Conservation (phyloP, 495 filamentous ascomycete species). For the Friedmanniomyces endolithicus region DNA sequence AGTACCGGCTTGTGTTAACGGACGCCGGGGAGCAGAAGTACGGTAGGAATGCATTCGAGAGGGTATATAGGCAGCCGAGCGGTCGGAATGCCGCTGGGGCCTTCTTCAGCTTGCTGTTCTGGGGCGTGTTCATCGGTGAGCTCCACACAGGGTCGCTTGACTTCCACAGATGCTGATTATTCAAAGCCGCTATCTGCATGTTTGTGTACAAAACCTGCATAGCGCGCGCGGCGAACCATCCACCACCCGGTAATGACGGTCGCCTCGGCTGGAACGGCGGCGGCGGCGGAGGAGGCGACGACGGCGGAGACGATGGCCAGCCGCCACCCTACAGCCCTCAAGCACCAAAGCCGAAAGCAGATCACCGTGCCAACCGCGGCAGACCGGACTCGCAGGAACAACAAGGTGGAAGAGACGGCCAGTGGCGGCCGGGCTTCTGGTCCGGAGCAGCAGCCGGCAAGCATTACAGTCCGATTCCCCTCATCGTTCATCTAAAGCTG, state of each 20-base stretch:
- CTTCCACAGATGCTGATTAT: not conserved
- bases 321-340: conserved; percentile 52
- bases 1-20: conserved; percentile 75
- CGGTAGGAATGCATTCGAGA: conserved; percentile 10
- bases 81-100: not conserved
- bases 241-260: conserved; percentile 24
- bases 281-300: conserved; percentile 43
- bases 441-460: conserved; percentile 46
- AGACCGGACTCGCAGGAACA: conserved; percentile 1
- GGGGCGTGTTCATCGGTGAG: conserved; percentile 14
- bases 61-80: not conserved
- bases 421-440: conserved; percentile 86
- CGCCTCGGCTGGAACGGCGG: conserved; percentile 16
- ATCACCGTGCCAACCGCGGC: conserved; percentile 18
- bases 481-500: not conserved
- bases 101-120: conserved; percentile 9
- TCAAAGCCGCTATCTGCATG: conserved; percentile 4
- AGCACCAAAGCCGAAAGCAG: conserved; percentile 14
- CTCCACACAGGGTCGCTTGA: not conserved
- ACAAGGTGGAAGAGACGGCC: conserved; percentile 23
- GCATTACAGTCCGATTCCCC: not conserved
- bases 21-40: conserved; percentile 65
- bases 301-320: conserved; percentile 40
- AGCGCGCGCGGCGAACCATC: conserved; percentile 13
- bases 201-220: conserved; percentile 14